Evolutionary conservation across 208 protist genomes (phyloP).

Genomic region (Tetramitus jugosus): DNA sequence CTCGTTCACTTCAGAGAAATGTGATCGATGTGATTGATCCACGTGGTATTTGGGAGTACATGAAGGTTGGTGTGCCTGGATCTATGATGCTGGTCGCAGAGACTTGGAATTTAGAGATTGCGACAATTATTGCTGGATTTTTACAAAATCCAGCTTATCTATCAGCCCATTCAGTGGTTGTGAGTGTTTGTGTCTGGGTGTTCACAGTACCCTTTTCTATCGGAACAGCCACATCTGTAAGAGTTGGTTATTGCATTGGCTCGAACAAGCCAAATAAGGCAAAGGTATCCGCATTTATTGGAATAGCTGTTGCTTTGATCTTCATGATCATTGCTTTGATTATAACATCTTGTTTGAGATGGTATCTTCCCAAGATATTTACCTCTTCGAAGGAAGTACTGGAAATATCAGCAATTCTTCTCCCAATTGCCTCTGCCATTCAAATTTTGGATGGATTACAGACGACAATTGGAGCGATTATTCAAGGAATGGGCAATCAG

Average conservation of each 20-base stretch:
- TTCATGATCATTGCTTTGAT: neutral
- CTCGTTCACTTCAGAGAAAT: no score
- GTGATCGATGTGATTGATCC: no score
- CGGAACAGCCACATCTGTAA: neutral
- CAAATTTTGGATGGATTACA: conserved; percentile 13
- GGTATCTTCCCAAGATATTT: neutral
- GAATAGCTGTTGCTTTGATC: neutral
- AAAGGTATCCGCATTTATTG: neutral
- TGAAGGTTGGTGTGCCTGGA: neutral
- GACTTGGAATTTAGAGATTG: neutral
- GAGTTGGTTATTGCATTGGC: neutral
- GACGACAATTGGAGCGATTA: neutral
- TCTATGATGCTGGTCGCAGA: neutral
- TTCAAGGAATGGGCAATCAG: neutral
- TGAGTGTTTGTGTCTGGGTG: neutral
- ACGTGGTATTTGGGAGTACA: neutral
- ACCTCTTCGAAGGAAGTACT: neutral
- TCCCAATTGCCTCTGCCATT: neutral
- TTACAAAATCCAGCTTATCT: neutral
- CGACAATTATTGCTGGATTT: neutral
- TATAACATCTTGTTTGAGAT: neutral
- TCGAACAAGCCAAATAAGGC: neutral
- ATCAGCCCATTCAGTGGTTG: neutral
- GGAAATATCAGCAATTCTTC: no score
- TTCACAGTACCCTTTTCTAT: neutral